Conservation (phyloP, 177 flowering plant species). For the Telopea speciosissima region DNA sequence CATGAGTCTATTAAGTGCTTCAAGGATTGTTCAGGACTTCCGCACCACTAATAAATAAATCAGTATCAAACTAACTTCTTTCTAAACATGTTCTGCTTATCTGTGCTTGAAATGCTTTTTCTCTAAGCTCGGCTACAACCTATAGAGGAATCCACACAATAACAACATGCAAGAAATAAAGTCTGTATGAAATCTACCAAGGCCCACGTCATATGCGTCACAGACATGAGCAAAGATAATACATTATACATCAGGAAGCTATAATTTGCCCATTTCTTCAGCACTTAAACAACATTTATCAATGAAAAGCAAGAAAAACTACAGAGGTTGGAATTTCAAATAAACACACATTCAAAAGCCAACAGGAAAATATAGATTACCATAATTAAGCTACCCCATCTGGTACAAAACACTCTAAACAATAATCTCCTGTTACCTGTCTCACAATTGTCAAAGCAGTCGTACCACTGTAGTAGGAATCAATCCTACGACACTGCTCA, state of each 20-base stretch:
- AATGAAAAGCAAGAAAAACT: neutral
- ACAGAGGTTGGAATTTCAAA: neutral
- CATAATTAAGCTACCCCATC: neutral
- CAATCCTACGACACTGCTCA: slow-evolving; percentile 49
- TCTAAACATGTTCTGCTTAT: neutral
- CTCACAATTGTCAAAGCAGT: slow-evolving; percentile 79
- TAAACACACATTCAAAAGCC: too few relatives aligned
- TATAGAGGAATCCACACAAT: neutral
- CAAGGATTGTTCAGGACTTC: neutral
- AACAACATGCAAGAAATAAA: too few relatives aligned
- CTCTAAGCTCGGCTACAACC: neutral
- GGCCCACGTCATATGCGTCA: too few relatives aligned
- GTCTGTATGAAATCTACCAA: too few relatives aligned
- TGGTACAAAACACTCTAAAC: neutral
- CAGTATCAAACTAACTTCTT: neutral
- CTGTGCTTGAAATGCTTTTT: neutral
- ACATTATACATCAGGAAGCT: too few relatives aligned
- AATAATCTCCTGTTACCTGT: slow-evolving; percentile 54
- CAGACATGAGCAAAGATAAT: too few relatives aligned
- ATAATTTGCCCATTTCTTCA: too few relatives aligned
- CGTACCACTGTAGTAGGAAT: slow-evolving; percentile 77
- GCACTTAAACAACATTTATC: too few relatives aligned
- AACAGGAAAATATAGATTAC: too few relatives aligned
- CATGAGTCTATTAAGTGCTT: neutral
- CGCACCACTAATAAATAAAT: neutral